These are phyloP conservation scores for Chaetomiaceae sp. DNA, from an alignment of 2,329 filamentous ascomycete species.

Conservation along the genomic window DNA sequence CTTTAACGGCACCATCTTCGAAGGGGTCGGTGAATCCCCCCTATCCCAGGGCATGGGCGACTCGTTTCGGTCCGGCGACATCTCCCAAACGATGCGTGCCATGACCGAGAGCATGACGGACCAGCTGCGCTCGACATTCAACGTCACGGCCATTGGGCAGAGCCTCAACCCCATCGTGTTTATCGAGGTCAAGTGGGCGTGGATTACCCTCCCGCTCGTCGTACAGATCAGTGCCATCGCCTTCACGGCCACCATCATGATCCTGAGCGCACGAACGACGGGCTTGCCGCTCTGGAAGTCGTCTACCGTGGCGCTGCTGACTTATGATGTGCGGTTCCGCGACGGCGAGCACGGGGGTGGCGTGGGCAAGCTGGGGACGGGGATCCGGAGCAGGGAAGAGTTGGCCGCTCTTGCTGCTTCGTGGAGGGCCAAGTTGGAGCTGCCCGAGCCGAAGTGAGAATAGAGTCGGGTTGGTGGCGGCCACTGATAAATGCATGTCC, in stretches of 20 bases:
- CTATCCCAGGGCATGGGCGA: conserved; percentile 12
- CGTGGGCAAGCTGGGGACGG: conserved; percentile 7
- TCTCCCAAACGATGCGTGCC: not conserved
- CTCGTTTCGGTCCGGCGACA: conserved; percentile 7
- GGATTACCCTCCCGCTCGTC: conserved; percentile 8
- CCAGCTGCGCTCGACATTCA: conserved; percentile 9
- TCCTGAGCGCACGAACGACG: conserved; percentile 1
- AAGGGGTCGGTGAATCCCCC: conserved; percentile 4
- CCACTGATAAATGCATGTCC: too few relatives aligned
- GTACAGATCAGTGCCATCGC: conserved; percentile 5
- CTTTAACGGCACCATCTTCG: conserved; percentile 13
- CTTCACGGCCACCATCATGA: conserved; percentile 3
- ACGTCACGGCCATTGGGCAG: conserved; percentile 21
- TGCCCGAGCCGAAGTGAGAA: not conserved
- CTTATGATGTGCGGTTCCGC: conserved; percentile 6
- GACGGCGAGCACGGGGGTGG: not conserved
- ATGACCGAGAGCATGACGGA: conserved; percentile 21
- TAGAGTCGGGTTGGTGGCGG: too few relatives aligned
- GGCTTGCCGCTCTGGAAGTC: conserved; percentile 15
- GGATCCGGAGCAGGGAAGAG: conserved; percentile 3
- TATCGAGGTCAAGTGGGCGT: conserved; percentile 12
- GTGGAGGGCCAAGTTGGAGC: conserved; percentile 4
- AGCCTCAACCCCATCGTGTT: conserved; percentile 18
- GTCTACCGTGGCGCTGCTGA: conserved; percentile 7
- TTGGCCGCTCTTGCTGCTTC: not conserved